Conservation (phyloP, 192 early-diverging fungal genomes). For the Phycomyces blakesleeanus region DNA sequence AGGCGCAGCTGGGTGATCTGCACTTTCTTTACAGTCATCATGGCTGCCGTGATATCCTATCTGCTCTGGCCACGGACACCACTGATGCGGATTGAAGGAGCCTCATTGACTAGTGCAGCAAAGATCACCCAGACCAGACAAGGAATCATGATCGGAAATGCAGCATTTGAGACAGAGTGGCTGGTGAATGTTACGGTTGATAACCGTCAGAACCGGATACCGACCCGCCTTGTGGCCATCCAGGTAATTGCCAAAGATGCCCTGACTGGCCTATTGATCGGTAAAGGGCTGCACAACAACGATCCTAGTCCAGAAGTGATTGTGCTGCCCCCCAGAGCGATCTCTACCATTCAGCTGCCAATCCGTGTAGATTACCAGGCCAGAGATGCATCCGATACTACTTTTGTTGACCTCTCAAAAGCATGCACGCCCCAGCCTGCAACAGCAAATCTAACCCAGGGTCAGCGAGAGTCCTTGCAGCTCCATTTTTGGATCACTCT, state of each 20-base stretch:
- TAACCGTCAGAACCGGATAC: slow-evolving; percentile 27
- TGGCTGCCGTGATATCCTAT: slow-evolving; percentile 9
- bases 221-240: slow-evolving; percentile 17
- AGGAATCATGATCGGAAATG: slow-evolving; percentile 23
- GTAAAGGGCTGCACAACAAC: slow-evolving; percentile 21
- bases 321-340: slow-evolving; percentile 13
- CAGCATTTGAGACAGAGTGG: slow-evolving; percentile 30
- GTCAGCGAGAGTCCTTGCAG: slow-evolving; percentile 21
- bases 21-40: slow-evolving; percentile 13
- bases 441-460: neutral
- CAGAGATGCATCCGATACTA: slow-evolving; percentile 23
- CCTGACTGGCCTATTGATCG: slow-evolving; percentile 22
- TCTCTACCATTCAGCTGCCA: slow-evolving; percentile 25
- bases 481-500: slow-evolving; percentile 33
- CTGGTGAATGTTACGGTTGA: slow-evolving; percentile 27
- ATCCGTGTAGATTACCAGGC: slow-evolving; percentile 26
- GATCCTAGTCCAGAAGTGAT: slow-evolving; percentile 17
- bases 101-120: slow-evolving; percentile 12
- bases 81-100: slow-evolving; percentile 23
- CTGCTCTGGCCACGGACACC: slow-evolving; percentile 26
- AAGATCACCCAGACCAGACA: slow-evolving; percentile 16
- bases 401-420: slow-evolving; percentile 25
- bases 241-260: slow-evolving; percentile 22
- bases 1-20: slow-evolving; percentile 20
- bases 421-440: slow-evolving; percentile 15